Evolutionary conservation across 2,329 filamentous ascomycete genomes (phyloP), one percentile per base, ranked within the genome.

Genomic region (Clonostachys rosea): DNA sequence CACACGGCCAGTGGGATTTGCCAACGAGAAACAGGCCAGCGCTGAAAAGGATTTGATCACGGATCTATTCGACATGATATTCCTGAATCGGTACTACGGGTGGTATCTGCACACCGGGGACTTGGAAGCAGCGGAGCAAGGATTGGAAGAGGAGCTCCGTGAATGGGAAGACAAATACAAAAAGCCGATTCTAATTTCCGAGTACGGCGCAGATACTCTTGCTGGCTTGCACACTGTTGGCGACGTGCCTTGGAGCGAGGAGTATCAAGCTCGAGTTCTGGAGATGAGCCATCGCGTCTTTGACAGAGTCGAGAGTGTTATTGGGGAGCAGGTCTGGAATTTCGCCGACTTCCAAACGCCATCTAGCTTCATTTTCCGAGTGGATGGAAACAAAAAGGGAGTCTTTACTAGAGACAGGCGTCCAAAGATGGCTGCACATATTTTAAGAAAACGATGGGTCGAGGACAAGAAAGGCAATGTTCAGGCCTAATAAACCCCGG

Each of bases 231-330:
- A 63, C 45, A 50, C 59, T 4, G 48, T 58, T 1, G 33, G 47
- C 1, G 54, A 52, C 8, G 37, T 61, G 5, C 56, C 55, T 4
- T 62, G 59, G 59, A 58, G 54, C 18, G 59, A 64, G 43, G 60
- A 62, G 48, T 62, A 55, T 46, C 59, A 62, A 46, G 44, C 47
- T 1, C 11, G 44, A 8, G 42, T 61, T 17, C 45, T 64, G 13
- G 52, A 57, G 16, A 59, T 59, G 57, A 61, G 52, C 14, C 59
- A 61, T 34, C 51, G 58, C 3, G 61, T 65, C 5, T 60, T 61
- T 44, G 62, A 64, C 43, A 37, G 47, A 5, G 20, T 64, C 1
- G 52, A 55, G 1, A 48, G 50, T 11, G 53, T 64, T 5, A 52
- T 58, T 4, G 62, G 61, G 5, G 61, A 65, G 52, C 51, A 56